Evolutionary conservation across 257 asterid genomes (phyloP).

Genomic region (Salvia splendens): DNA sequence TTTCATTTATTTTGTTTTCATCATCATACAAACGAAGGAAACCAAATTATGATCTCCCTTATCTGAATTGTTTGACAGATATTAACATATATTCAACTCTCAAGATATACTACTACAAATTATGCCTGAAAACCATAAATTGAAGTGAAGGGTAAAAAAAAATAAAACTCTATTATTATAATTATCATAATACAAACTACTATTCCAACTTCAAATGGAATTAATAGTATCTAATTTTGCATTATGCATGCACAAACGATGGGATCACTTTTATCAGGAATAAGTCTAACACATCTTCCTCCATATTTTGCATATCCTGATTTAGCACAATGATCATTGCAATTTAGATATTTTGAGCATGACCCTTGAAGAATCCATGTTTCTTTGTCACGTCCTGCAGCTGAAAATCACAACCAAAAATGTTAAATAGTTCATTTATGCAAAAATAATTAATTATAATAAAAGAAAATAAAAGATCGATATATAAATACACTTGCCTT

Average conservation of each 20-base stretch:
- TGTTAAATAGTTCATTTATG: too few relatives aligned
- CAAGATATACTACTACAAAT: not conserved
- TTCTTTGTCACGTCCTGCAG: not conserved
- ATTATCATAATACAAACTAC: too few relatives aligned
- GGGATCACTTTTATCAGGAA: not conserved
- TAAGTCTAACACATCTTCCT: not conserved
- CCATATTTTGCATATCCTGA: not conserved
- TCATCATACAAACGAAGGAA: not conserved
- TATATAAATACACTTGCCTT: not conserved
- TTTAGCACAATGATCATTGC: conserved; percentile 1
- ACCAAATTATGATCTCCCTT: not conserved
- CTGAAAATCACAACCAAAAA: not conserved
- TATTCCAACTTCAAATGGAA: too few relatives aligned
- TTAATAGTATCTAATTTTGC: not conserved
- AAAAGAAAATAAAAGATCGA: not conserved
- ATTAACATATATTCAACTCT: not conserved
- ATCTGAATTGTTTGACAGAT: not conserved
- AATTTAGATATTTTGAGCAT: conserved; percentile 1
- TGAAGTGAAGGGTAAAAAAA: too few relatives aligned
- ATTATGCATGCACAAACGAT: not conserved
- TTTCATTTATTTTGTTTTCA: not conserved
- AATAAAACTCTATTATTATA: too few relatives aligned
- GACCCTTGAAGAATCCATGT: conserved; percentile 8
- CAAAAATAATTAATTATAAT: not conserved
- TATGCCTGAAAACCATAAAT: not conserved